phyloP scores from a whole-genome alignment of 805 yeast species.

The Cyberlindnera samutprakarnensis region DNA sequence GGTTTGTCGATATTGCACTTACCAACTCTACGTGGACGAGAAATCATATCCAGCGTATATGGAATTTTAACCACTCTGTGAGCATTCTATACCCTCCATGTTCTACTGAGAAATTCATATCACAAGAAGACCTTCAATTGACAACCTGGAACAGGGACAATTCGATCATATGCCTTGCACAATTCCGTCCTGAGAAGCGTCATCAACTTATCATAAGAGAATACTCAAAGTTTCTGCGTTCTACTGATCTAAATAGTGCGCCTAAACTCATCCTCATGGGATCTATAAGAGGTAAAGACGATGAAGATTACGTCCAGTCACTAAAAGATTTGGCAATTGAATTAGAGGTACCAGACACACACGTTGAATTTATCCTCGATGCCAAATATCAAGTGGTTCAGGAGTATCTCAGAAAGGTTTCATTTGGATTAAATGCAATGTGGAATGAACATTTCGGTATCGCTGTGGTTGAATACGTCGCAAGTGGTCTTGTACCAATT shows the following conservation, averaged over 20 bases:
- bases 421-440: constrained; percentile 90
- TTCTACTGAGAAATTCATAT: constrained; percentile 51
- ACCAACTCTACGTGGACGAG: constrained; percentile 92
- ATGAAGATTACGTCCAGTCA: constrained; percentile 47
- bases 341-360: constrained; percentile 32
- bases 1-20: constrained; percentile 54
- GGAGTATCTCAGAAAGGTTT: constrained; percentile 43
- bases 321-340: constrained; percentile 39
- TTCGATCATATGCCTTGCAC: constrained; percentile 54
- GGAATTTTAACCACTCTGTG: constrained; percentile 43
- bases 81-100: constrained; percentile 82
- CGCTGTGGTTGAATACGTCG: constrained; percentile 88
- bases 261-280: constrained; percentile 76
- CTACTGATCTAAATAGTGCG: constrained; percentile 4
- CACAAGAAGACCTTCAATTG: constrained; percentile 12
- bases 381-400: constrained; percentile 62
- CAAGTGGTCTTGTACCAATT: constrained; percentile 79
- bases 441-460: constrained; percentile 99
- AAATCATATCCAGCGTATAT: constrained; percentile 59
- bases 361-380: constrained; percentile 57
- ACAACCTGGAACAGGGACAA: constrained; percentile 25
- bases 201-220: constrained; percentile 64
- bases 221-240: constrained; percentile 45
- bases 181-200: constrained; percentile 92
- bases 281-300: constrained; percentile 66